Conservation (phyloP, 768 basidiomycete genomes). For the Tylopilus balloui region DNA sequence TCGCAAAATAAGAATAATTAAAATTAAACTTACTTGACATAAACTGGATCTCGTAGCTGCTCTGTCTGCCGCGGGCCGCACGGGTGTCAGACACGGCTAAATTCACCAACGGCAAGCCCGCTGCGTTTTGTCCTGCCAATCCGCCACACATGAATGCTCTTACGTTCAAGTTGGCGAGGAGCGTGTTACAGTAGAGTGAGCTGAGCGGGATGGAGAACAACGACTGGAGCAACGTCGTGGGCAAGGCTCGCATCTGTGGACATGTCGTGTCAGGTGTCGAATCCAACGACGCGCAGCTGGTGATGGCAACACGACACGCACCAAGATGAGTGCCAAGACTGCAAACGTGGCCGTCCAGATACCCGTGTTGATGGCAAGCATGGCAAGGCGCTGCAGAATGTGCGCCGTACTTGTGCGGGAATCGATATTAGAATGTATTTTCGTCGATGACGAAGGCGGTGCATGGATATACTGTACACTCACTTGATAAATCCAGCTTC, state of each 20-base stretch:
- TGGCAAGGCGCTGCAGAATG: conserved; percentile 4
- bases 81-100: too few species aligned
- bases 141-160: conserved; percentile 6
- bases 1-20: too few species aligned
- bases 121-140: not conserved
- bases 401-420: conserved; percentile 1
- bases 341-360: conserved; percentile 47
- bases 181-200: conserved; percentile 8
- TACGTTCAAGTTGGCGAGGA: conserved; percentile 13
- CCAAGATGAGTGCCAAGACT: not conserved
- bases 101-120: too few species aligned
- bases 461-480: too few species aligned
- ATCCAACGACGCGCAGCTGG: too few species aligned
- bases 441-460: too few species aligned
- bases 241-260: too few species aligned
- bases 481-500: not conserved
- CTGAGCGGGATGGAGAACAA: conserved; percentile 2
- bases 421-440: not conserved
- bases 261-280: too few species aligned
- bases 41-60: too few species aligned
- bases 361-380: conserved; percentile 22
- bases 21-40: too few species aligned
- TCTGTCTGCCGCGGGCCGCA: too few species aligned
- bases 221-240: not conserved
- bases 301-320: not conserved